A percentile compares a stretch with the other conserved stretches of the same genome.
Evolutionary conservation across 306 rosid genomes (phyloP).

Genomic region (Ochetophila trinervis): DNA sequence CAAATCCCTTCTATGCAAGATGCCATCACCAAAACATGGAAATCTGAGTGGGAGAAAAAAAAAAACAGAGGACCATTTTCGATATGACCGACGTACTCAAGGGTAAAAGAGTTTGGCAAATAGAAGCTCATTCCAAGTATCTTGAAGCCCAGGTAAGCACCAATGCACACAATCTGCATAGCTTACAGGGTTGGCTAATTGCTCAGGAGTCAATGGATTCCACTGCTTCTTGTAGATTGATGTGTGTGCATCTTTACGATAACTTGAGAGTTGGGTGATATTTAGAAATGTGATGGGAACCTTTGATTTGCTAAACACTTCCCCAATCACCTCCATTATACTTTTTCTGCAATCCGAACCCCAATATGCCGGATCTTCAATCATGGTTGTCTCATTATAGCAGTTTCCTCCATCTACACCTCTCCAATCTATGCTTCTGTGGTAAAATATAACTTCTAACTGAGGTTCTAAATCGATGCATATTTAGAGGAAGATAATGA

Average conservation of each 20-base stretch:
- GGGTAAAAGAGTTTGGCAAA: slow-evolving; percentile 80
- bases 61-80: too few relatives aligned
- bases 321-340: slow-evolving; percentile 75
- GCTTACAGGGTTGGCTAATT: slow-evolving; percentile 75
- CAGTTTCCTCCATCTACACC: slow-evolving; percentile 63
- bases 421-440: slow-evolving; percentile 89
- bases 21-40: too few relatives aligned
- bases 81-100: background rate
- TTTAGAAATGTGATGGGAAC: slow-evolving; percentile 77
- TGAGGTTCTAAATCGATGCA: background rate
- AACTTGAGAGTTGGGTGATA: slow-evolving; percentile 80
- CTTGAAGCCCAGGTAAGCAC: slow-evolving; percentile 99
- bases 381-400: slow-evolving; percentile 74
- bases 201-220: slow-evolving; percentile 70
- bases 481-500: background rate
- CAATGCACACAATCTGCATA: slow-evolving; percentile 95
- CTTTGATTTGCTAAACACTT: slow-evolving; percentile 58
- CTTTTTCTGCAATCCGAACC: slow-evolving; percentile 74
- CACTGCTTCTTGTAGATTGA: slow-evolving; percentile 93
- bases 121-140: slow-evolving; percentile 97
- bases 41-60: too few relatives aligned
- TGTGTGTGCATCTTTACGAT: slow-evolving; percentile 88
- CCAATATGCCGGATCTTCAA: slow-evolving; percentile 67
- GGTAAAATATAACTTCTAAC: background rate
- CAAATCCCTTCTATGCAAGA: too few relatives aligned